Evolutionary conservation across 441 rosid genomes (phyloP).

Genomic region (Geranium incanum): DNA sequence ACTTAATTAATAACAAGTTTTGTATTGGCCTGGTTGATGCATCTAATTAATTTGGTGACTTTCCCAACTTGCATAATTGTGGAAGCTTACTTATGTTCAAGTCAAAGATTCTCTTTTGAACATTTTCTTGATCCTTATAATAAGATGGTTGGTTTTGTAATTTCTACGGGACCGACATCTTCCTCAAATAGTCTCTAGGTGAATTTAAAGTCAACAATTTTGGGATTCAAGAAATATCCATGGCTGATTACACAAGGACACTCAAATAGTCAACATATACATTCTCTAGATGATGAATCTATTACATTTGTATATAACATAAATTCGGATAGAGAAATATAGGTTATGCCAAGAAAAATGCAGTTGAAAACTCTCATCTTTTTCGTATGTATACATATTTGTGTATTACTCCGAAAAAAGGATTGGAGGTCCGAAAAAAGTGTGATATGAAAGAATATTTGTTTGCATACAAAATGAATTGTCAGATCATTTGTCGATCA

Average conservation of each 20-base stretch:
- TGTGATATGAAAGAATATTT: no score
- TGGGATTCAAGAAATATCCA: slow-evolving; percentile 50
- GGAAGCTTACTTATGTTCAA: not conserved
- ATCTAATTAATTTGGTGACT: no score
- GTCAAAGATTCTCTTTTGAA: not conserved
- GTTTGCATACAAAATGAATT: not conserved
- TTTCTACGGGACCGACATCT: slow-evolving; percentile 38
- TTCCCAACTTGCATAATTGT: no score
- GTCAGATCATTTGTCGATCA: not conserved
- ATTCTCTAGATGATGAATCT: no score
- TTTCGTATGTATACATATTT: no score
- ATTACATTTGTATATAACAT: no score
- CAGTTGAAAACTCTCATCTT: not conserved
- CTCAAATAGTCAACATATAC: slow-evolving; percentile 18
- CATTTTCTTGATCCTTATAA: not conserved
- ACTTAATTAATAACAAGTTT: not conserved
- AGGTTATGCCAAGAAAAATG: no score
- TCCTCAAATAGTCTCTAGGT: slow-evolving; percentile 50
- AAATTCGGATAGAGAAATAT: no score
- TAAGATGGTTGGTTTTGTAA: slow-evolving; percentile 6
- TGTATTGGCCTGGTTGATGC: no score
- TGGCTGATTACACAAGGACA: slow-evolving; percentile 48
- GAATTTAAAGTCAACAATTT: slow-evolving; percentile 51
- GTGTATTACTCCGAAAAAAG: not conserved
- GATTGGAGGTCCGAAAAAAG: not conserved